A percentile compares a stretch with the other conserved stretches of the same genome.
phyloP scores from a whole-genome alignment of 768 basidiomycete species.

The Sporobolomyces phaffii region DNA sequence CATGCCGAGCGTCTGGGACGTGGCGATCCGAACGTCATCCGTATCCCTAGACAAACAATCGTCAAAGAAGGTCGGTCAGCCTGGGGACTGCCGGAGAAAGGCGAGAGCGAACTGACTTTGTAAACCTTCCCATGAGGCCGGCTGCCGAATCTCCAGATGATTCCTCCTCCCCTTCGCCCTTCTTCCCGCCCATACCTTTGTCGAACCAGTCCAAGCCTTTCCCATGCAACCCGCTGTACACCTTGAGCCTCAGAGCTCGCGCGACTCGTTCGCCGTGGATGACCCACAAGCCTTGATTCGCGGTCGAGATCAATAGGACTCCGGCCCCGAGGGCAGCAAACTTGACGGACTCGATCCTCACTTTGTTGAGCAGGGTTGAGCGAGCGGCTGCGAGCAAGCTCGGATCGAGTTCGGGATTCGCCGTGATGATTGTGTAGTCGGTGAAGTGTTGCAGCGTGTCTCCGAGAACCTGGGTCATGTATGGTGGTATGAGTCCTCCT shows the following conservation, averaged over 20 bases:
- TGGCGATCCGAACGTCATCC: conserved; percentile 81
- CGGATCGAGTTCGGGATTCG: conserved; percentile 1
- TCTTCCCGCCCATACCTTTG: conserved; percentile 55
- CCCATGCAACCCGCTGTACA: conserved; percentile 62
- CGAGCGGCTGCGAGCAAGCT: neutral
- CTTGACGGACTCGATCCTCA: conserved; percentile 44
- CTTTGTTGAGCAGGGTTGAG: conserved; percentile 21
- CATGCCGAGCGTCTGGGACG: conserved; percentile 70
- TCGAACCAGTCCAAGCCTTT: conserved; percentile 92
- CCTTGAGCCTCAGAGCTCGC: conserved; percentile 58
- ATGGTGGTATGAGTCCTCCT: conserved; percentile 68
- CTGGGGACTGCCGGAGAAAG: neutral
- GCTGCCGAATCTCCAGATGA: conserved; percentile 58
- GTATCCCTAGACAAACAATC: conserved; percentile 56
- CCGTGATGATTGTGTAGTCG: conserved; percentile 50
- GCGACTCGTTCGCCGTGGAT: conserved; percentile 77
- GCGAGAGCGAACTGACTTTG: conserved; percentile 55
- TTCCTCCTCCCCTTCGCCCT: conserved; percentile 51
- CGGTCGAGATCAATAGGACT: conserved; percentile 64
- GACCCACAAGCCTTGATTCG: conserved; percentile 77
- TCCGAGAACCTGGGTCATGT: conserved; percentile 78
- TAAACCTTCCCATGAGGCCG: conserved; percentile 88
- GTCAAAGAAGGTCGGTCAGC: neutral
- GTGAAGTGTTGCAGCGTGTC: conserved; percentile 69
- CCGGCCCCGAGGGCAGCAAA: conserved; percentile 59